phyloP scores from a whole-genome alignment of 176 grass and related monocot genomes.

The Typha latifolia region DNA sequence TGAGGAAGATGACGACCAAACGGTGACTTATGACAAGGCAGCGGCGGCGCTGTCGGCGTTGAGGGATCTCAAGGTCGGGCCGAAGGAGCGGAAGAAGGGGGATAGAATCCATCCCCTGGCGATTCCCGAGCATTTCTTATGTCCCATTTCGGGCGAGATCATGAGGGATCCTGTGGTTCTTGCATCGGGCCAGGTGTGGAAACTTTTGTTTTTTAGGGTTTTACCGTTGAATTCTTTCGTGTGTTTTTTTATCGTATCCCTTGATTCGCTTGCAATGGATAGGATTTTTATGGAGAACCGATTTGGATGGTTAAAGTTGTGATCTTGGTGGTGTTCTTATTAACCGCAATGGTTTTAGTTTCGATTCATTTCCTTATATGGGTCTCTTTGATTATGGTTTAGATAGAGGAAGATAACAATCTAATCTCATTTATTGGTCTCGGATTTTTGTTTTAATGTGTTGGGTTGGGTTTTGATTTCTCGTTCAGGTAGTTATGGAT shows the following conservation, averaged over 20 bases:
- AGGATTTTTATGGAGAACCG: neutral
- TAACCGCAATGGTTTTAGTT: neutral
- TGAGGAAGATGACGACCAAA: no score
- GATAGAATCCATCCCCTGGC: neutral
- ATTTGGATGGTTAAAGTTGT: neutral
- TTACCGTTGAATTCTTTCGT: neutral
- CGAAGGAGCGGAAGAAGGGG: neutral
- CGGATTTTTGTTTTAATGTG: no score
- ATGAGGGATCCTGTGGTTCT: slow-evolving; percentile 80
- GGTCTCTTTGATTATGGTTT: no score
- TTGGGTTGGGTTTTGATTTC: no score
- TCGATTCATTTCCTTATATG: no score
- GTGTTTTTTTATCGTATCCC: neutral
- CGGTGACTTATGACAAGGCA: slow-evolving; percentile 43
- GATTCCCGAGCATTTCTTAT: slow-evolving; percentile 50
- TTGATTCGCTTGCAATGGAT: neutral
- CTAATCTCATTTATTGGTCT: no score
- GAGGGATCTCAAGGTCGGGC: slow-evolving; percentile 34
- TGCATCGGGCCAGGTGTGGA: slow-evolving; percentile 63
- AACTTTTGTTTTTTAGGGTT: slow-evolving; percentile 11
- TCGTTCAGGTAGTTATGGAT: no score
- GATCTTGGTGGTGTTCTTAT: slow-evolving; percentile 1
- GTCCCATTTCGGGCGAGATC: slow-evolving; percentile 59
- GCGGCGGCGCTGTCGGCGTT: slow-evolving; percentile 40
- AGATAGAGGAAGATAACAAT: no score